Conservation (phyloP, 2,329 filamentous ascomycete species). For the Aureobasidium sp. region DNA sequence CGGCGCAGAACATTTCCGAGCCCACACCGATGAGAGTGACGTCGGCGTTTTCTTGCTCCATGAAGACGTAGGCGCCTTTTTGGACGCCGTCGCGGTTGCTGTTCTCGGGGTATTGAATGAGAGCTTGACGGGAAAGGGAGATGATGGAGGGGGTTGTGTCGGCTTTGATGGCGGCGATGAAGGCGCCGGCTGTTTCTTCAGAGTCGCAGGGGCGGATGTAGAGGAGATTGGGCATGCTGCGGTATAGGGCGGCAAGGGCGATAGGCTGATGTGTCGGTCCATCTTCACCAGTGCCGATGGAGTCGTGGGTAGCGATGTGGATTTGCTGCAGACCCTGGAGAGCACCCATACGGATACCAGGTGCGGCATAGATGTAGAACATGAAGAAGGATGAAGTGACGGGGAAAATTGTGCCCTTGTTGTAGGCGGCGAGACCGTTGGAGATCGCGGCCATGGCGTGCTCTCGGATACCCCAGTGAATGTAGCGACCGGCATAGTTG, state of each 20-base stretch:
- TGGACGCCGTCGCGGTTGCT: constrained; percentile 34
- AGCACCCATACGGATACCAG: constrained; percentile 33
- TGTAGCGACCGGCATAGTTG: constrained; percentile 42
- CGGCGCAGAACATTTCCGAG: constrained; percentile 43
- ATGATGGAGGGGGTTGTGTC: constrained; percentile 38
- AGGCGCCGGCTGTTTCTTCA: constrained; percentile 37
- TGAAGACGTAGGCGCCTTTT: constrained; percentile 37
- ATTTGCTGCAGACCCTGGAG: constrained; percentile 32
- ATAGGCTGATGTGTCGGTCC: constrained; percentile 35
- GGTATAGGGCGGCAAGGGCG: constrained; percentile 31
- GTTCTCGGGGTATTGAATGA: constrained; percentile 33
- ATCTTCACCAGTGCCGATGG: constrained; percentile 32
- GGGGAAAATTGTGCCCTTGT: constrained; percentile 31
- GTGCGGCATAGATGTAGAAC: constrained; percentile 36
- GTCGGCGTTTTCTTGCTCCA: constrained; percentile 31
- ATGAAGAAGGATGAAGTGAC: constrained; percentile 35
- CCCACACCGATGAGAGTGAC: constrained; percentile 46
- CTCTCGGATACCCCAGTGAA: constrained; percentile 56
- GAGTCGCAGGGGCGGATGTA: constrained; percentile 33
- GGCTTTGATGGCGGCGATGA: constrained; percentile 35
- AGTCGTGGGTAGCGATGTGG: constrained; percentile 35
- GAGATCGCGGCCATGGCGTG: constrained; percentile 54
- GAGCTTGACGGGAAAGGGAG: constrained; percentile 37
- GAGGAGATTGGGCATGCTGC: constrained; percentile 33
- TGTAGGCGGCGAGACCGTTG: constrained; percentile 33